phyloP scores from a whole-genome alignment of 2,329 filamentous ascomycete species.

The Paecilomyces niveus region DNA sequence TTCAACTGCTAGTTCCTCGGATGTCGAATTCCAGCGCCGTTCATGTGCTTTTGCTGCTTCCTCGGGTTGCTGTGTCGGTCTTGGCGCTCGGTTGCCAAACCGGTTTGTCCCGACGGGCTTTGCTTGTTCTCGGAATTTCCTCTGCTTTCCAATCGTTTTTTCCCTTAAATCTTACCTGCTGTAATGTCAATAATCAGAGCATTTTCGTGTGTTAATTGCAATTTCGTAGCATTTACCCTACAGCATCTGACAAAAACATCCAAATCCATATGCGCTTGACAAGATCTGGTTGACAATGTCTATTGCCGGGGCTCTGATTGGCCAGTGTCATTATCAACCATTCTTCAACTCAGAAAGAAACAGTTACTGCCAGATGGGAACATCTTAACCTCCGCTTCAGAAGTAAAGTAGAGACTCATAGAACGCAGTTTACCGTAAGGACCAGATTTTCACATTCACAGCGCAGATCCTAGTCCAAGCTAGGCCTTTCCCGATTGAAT shows the following conservation, averaged over 20 bases:
- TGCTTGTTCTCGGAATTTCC: neutral
- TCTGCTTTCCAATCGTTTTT: neutral
- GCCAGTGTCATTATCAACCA: too few species aligned
- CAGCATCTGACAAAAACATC: too few species aligned
- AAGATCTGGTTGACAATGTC: too few species aligned
- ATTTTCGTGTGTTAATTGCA: neutral
- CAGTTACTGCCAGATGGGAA: too few species aligned
- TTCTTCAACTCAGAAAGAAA: too few species aligned
- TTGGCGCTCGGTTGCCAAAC: neutral
- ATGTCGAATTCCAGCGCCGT: neutral
- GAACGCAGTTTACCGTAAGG: too few species aligned
- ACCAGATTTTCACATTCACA: neutral
- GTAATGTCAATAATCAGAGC: neutral
- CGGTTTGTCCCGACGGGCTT: constrained; percentile 1
- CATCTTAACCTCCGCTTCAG: too few species aligned
- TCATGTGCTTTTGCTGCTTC: neutral
- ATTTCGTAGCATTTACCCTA: too few species aligned
- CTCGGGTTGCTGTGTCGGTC: neutral
- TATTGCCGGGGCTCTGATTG: too few species aligned
- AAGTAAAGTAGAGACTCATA: too few species aligned
- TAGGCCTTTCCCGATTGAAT: neutral
- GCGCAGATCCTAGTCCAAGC: neutral
- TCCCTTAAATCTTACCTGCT: too few species aligned
- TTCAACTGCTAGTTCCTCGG: neutral
- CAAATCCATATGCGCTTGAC: too few species aligned